Percentiles rank a stretch among this genome's conserved stretches.
These are phyloP conservation scores for Waltiozyma solani DNA, from an alignment of 1,139 yeast species.

Conservation along the genomic window DNA sequence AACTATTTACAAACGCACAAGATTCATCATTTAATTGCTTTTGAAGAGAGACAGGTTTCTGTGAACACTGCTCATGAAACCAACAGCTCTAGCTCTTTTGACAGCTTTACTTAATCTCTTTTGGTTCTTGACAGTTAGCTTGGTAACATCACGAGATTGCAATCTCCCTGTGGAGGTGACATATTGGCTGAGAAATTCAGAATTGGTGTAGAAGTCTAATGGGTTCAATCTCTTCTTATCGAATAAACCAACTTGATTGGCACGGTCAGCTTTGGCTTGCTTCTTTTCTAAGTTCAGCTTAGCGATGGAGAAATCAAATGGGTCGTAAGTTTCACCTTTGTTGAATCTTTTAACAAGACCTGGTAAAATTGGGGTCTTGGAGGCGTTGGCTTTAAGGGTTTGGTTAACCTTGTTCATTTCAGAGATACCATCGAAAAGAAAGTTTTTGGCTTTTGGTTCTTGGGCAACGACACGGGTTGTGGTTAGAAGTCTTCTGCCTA, in stretches of 20 bases:
- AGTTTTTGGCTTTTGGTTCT: neutral
- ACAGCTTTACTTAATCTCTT: slow-evolving; percentile 56
- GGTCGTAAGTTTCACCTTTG: slow-evolving; percentile 47
- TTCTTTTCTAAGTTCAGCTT: slow-evolving; percentile 29
- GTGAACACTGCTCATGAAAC: slow-evolving; percentile 54
- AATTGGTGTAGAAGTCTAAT: slow-evolving; percentile 52
- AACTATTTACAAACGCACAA: neutral
- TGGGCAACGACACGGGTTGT: neutral
- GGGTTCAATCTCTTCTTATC: slow-evolving; percentile 53
- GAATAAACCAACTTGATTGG: slow-evolving; percentile 25
- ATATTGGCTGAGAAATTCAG: slow-evolving; percentile 49
- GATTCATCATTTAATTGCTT: neutral
- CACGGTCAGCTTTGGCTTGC: slow-evolving; percentile 8
- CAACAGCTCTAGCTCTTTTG: slow-evolving; percentile 59
- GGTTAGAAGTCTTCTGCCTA: neutral
- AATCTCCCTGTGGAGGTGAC: slow-evolving; percentile 59
- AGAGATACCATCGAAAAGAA: neutral
- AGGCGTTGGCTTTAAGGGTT: neutral
- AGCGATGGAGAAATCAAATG: slow-evolving; percentile 63
- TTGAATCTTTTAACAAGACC: slow-evolving; percentile 27
- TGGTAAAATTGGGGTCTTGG: too few species aligned
- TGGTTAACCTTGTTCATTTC: neutral
- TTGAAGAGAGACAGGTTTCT: slow-evolving; percentile 31
- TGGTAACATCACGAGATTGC: slow-evolving; percentile 56
- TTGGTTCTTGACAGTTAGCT: slow-evolving; percentile 51